These are phyloP conservation scores for Marasmius oreades DNA, from an alignment of 1,284 basidiomycete species.

Conservation along the genomic window DNA sequence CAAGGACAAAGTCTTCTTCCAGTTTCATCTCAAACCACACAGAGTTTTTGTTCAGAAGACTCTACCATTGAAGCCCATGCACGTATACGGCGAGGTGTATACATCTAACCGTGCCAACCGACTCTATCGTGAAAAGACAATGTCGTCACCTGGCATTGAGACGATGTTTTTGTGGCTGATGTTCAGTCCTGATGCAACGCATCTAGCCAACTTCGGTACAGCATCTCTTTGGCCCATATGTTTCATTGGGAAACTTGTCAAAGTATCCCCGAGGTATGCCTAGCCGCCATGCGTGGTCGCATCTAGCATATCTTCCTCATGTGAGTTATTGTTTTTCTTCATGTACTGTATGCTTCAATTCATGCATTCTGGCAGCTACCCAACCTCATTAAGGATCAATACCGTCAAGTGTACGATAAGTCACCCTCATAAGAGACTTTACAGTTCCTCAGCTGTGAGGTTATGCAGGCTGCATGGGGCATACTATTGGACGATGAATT, in stretches of 20 bases:
- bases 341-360: background rate
- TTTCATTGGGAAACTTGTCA: constrained; percentile 26
- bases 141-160: constrained; percentile 11
- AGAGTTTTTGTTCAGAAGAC: constrained; percentile 14
- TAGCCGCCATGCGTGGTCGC: constrained; percentile 20
- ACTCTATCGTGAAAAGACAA: background rate
- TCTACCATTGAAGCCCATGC: background rate
- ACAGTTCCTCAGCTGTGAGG: background rate
- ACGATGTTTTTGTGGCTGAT: constrained; percentile 21
- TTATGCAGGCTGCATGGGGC: background rate
- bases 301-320: constrained; percentile 28
- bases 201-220: constrained; percentile 23
- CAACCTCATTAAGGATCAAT: background rate
- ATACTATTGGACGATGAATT: background rate
- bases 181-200: constrained; percentile 25
- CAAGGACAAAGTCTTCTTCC: background rate
- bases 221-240: constrained; percentile 26
- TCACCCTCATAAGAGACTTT: background rate
- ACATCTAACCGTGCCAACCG: constrained; percentile 9
- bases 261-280: constrained; percentile 20
- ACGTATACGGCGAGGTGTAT: constrained; percentile 20
- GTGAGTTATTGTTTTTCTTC: background rate
- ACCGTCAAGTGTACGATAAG: background rate
- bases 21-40: constrained; percentile 13
- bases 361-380: constrained; percentile 4